Conservation (phyloP, 2,329 filamentous ascomycete species). For the Metarhizium rileyi region DNA sequence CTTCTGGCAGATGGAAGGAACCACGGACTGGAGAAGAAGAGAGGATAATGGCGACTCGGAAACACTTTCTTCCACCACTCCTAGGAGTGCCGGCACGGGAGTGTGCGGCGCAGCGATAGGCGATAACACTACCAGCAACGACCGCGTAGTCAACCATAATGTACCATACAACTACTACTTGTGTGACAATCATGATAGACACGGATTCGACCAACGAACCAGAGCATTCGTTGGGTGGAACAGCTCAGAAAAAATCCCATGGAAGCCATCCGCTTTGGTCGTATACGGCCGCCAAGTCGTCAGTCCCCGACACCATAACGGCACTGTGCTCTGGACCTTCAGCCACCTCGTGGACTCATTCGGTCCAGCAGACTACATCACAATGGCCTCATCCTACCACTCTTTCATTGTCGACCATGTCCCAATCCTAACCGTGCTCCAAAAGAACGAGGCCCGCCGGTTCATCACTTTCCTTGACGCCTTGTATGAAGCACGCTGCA, state of each 20-base stretch:
- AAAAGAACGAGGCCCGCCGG: slow-evolving; percentile 72
- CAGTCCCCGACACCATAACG: slow-evolving; percentile 48
- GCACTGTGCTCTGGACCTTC: slow-evolving; percentile 58
- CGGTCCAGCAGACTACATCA: slow-evolving; percentile 75
- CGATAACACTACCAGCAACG: background rate
- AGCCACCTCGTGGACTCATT: slow-evolving; percentile 56
- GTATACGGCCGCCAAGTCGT: slow-evolving; percentile 56
- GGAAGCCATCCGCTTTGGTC: slow-evolving; percentile 33
- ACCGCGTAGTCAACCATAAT: slow-evolving; percentile 9
- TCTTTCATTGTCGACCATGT: slow-evolving; percentile 65
- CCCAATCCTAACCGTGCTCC: slow-evolving; percentile 54
- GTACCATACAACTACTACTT: slow-evolving; percentile 23
- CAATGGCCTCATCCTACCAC: slow-evolving; percentile 69
- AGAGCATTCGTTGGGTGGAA: slow-evolving; percentile 15
- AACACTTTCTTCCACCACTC: background rate
- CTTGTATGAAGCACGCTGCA: slow-evolving; percentile 72
- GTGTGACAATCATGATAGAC: slow-evolving; percentile 7
- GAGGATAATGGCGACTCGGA: slow-evolving; percentile 26
- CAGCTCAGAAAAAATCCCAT: slow-evolving; percentile 18
- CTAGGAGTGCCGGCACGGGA: background rate
- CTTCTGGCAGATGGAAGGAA: slow-evolving; percentile 75
- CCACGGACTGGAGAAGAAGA: slow-evolving; percentile 58
- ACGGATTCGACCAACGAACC: slow-evolving; percentile 19
- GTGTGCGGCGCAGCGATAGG: background rate
- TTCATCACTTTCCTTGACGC: slow-evolving; percentile 76